Percentiles rank a stretch among this genome's conserved stretches.
Evolutionary conservation across 2,329 filamentous ascomycete species (phyloP).

Genomic region (Colletotrichum horii): DNA sequence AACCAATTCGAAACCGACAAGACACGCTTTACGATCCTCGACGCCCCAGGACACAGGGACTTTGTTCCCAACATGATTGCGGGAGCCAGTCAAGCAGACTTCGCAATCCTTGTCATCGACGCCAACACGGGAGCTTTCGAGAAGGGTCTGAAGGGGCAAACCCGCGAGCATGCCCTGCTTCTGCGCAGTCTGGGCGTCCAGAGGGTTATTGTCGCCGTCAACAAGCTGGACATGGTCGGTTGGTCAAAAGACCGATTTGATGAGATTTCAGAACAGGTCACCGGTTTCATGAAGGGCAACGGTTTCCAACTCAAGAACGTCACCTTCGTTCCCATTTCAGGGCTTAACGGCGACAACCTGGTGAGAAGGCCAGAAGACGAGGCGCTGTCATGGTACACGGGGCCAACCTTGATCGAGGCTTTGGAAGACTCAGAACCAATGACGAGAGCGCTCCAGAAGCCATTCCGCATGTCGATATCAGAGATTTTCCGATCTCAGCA

Average conservation of each 20-base stretch:
- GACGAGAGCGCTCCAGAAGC: slow-evolving; percentile 73
- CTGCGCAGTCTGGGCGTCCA: slow-evolving; percentile 91
- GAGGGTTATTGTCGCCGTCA: slow-evolving; percentile 86
- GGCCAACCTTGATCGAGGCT: slow-evolving; percentile 80
- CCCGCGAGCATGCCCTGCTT: slow-evolving; percentile 89
- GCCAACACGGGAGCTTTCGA: slow-evolving; percentile 91
- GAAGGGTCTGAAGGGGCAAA: slow-evolving; percentile 91
- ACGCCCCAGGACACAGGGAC: slow-evolving; percentile 92
- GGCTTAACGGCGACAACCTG: slow-evolving; percentile 88
- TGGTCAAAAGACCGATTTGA: slow-evolving; percentile 87
- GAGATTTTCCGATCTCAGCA: slow-evolving; percentile 86
- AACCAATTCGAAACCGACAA: slow-evolving; percentile 91
- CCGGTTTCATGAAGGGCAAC: slow-evolving; percentile 79
- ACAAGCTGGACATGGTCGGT: slow-evolving; percentile 87
- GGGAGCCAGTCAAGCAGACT: slow-evolving; percentile 93
- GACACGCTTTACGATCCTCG: slow-evolving; percentile 90
- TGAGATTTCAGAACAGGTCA: slow-evolving; percentile 84
- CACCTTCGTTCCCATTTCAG: slow-evolving; percentile 87
- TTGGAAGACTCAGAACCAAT: slow-evolving; percentile 83
- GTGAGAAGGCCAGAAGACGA: slow-evolving; percentile 60
- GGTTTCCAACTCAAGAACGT: slow-evolving; percentile 85
- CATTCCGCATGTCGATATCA: slow-evolving; percentile 83
- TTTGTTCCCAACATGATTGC: slow-evolving; percentile 99
- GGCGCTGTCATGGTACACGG: slow-evolving; percentile 78
- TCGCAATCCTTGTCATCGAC: slow-evolving; percentile 93